Base-by-base conservation (phyloP, 352 stramenopile genomes). In the Globisporangium ultimum region DNA sequence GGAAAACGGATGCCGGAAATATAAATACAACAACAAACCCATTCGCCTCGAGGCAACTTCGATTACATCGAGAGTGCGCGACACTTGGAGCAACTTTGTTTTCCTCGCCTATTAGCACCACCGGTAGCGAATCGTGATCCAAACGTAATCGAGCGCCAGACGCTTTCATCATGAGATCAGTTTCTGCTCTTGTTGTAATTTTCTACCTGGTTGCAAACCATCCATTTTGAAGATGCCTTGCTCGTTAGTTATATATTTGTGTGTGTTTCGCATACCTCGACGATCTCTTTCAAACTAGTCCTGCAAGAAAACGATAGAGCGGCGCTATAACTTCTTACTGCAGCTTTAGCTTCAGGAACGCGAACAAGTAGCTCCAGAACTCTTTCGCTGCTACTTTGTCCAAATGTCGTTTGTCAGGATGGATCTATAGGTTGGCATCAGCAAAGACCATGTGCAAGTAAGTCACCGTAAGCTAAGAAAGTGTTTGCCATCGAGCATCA, bases 311-410 rank as follows among this genome's bases (percentile, higher is more conserved):
- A 45, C 40, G 40, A 45, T 45, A 45, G 40, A 45, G 28, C 28
- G 28, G 28, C 4, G 28, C 2, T 3, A n/a, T 13, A 52, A 11
- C 51, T 53, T 34, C 41, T 78, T 83, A 93, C 68, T 93, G 84
- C 57, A 93, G 58, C 63, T 84, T 88, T 15, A 88, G 61, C 66
- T 89, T 89, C 59, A 95, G 77, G 60, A 93, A 91, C 43, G 84
- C 81, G 64, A 95, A 94, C 48, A 97, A 67, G 67, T 96, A 84
- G 64, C 87, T 82, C 89, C 89, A 97, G 61, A 97, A 97, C 63
- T 95, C 86, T 61, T 93, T 88, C 20, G 81, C 76, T 21, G 86
- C 86, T 32, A 95, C 87, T 58, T 96, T 96, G 75, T 97, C 89
- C 48, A 96, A 69, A 72, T 97, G 88, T 13, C 89, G 80, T 66